phyloP scores from a whole-genome alignment of 1,284 basidiomycete species.

The Trametes pubescens region DNA sequence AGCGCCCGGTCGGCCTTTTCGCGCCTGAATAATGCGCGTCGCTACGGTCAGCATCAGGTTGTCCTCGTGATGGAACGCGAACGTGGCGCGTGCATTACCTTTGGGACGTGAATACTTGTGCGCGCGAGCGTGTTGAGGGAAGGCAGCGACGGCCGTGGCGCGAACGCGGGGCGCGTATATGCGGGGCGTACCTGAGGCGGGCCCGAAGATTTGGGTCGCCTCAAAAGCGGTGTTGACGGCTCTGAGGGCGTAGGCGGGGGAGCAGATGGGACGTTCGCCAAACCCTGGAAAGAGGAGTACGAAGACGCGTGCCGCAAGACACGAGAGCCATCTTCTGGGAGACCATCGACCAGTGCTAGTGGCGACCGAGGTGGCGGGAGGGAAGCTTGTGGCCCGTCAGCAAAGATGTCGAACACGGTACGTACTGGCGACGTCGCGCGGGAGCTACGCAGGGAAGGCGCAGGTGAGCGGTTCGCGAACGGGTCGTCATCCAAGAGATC shows the following conservation, averaged over 20 bases:
- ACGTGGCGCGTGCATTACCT: conserved; percentile 49
- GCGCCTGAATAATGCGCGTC: conserved; percentile 31
- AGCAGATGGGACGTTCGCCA: conserved; percentile 26
- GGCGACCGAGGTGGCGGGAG: conserved; percentile 40
- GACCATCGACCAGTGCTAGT: conserved; percentile 29
- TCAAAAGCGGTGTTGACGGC: conserved; percentile 30
- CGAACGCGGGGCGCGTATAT: conserved; percentile 65
- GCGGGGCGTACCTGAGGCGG: conserved; percentile 58
- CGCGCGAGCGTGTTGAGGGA: conserved; percentile 65
- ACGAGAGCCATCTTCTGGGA: conserved; percentile 18
- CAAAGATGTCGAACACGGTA: conserved; percentile 30
- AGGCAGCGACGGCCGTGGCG: conserved; percentile 69
- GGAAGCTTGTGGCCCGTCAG: conserved; percentile 19
- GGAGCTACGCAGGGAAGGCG: conserved; percentile 36
- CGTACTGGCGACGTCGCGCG: conserved; percentile 35
- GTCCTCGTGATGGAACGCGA: conserved; percentile 14
- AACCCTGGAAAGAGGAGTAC: conserved; percentile 22
- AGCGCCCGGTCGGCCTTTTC: conserved; percentile 37
- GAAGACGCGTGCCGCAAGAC: conserved; percentile 24
- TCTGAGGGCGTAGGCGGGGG: conserved; percentile 37
- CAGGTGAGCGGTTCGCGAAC: conserved; percentile 63
- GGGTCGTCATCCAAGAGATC: conserved; percentile 75
- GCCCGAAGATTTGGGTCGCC: conserved; percentile 48
- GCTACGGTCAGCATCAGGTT: conserved; percentile 26
- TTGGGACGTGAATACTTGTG: conserved; percentile 62